Evolutionary conservation across 2,329 filamentous ascomycete species (phyloP).

Genomic region (Fusarium sp.): DNA sequence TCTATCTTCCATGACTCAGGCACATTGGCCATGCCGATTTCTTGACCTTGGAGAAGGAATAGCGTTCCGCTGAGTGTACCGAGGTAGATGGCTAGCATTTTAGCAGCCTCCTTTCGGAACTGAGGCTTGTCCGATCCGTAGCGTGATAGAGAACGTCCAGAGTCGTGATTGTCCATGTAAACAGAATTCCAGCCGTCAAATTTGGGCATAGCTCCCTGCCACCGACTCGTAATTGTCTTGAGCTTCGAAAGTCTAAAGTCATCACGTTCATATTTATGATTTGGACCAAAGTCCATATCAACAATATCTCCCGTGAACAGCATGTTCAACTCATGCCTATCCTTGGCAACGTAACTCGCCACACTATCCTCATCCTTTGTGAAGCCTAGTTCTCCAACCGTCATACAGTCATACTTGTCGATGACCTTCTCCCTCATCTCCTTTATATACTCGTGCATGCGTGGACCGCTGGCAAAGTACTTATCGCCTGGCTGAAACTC

Average conservation of each 20-base stretch:
- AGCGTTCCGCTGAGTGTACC: slow-evolving; percentile 53
- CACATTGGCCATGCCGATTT: slow-evolving; percentile 59
- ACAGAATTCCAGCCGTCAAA: slow-evolving; percentile 58
- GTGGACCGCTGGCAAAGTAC: slow-evolving; percentile 62
- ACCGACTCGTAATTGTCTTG: slow-evolving; percentile 46
- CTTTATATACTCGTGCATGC: slow-evolving; percentile 55
- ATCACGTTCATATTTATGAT: slow-evolving; percentile 51
- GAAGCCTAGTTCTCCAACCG: slow-evolving; percentile 49
- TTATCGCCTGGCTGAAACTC: slow-evolving; percentile 48
- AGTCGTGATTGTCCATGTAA: slow-evolving; percentile 65
- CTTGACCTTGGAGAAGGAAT: slow-evolving; percentile 61
- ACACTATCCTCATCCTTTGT: slow-evolving; percentile 53
- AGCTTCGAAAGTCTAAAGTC: slow-evolving; percentile 49
- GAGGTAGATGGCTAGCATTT: slow-evolving; percentile 56
- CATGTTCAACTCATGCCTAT: slow-evolving; percentile 48
- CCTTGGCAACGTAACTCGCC: slow-evolving; percentile 56
- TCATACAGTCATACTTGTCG: slow-evolving; percentile 61
- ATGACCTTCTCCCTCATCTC: slow-evolving; percentile 50
- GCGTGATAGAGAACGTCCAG: slow-evolving; percentile 59
- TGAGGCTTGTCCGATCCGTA: slow-evolving; percentile 53
- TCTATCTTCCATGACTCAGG: slow-evolving; percentile 53
- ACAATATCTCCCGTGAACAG: slow-evolving; percentile 41
- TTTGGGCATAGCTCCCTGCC: slow-evolving; percentile 49
- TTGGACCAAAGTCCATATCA: slow-evolving; percentile 44
- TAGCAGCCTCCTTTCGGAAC: slow-evolving; percentile 51